These are phyloP conservation scores for Erodium chrysanthum DNA, from an alignment of 441 rosid species.

Conservation along the genomic window DNA sequence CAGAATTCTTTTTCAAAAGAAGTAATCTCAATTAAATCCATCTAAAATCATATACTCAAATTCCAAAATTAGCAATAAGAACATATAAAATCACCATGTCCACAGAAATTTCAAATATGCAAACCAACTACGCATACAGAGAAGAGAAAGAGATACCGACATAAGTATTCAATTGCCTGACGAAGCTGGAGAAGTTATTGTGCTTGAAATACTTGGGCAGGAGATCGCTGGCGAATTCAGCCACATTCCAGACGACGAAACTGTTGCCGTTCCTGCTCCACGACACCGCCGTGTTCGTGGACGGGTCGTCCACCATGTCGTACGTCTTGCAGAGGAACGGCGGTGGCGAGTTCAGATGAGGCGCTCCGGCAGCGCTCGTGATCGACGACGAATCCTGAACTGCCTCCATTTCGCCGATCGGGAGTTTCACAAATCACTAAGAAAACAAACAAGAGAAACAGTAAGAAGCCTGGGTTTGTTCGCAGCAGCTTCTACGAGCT, in stretches of 20 bases:
- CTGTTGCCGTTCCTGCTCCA: constrained; percentile 46
- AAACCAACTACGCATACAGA: neutral
- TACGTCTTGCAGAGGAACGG: constrained; percentile 53
- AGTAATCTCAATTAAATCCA: neutral
- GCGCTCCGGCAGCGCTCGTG: neutral
- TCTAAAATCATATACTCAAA: neutral
- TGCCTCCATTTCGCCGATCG: neutral
- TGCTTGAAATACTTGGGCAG: constrained; percentile 58
- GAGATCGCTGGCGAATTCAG: constrained; percentile 35
- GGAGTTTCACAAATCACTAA: neutral
- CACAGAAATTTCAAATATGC: neutral
- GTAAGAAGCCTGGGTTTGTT: neutral
- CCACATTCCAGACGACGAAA: constrained; percentile 52
- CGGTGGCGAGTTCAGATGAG: constrained; percentile 28
- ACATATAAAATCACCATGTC: neutral
- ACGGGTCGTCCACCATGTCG: constrained; percentile 46
- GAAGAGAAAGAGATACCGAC: constrained; percentile 26
- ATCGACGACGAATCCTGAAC: constrained; percentile 4
- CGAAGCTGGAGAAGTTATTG: constrained; percentile 63
- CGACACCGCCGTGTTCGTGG: constrained; percentile 37
- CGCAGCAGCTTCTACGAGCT: neutral
- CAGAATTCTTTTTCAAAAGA: neutral
- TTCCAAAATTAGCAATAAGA: neutral
- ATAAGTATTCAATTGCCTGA: constrained; percentile 61
- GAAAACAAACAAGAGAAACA: neutral